Evolutionary conservation across 371 early-diverging fungal species (phyloP), one percentile per base, ranked within the genome.

Genomic region (Syncephalastrum sp.): DNA sequence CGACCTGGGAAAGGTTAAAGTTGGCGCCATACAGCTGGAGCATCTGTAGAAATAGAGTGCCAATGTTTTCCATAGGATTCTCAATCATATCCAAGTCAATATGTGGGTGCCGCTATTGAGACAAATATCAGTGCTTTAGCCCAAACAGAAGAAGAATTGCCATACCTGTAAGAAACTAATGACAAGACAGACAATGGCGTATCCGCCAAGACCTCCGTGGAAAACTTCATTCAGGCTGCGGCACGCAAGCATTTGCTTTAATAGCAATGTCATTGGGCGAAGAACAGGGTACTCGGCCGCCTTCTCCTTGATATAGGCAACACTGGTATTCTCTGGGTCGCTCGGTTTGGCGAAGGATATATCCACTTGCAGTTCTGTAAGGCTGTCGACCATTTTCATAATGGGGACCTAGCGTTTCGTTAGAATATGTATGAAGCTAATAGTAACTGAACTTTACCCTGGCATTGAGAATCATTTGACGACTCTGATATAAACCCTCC

Each of bases 171-270:
- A 68, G 63, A 98, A 94, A 56, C 89, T 87, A 29, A 91, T 74
- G 4, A 94, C 85, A 71, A 99, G 63, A 52, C 91, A 80, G 52
- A 95, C 83, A 19, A 95, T 81, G 3, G 92, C 88, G 66, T 96
- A 99, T 15, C 92, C 90, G 23, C 97, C 94, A 54, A 99, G 62
- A 1, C 99, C 99, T 24, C 99, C 99, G 1, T 81, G 82, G 59
- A 84, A 94, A 4, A 94, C 93, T 68, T 99, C 98, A 69, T 97
- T 96, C 58, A 93, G 64, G 7, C 77, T 64, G 27, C 92, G 81
- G 52, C 83, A 77, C 3, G 77, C 60, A 45, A 98, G 64, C 53
- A 93, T 93, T 50, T 92, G 89, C 70, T 97, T 98, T 53, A 98
- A 60, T 1, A 94, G 62, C 53, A 95, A 62, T 27, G 88, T 76